phyloP scores from a whole-genome alignment of 768 basidiomycete species.

The Multifurca ochricompacta region DNA sequence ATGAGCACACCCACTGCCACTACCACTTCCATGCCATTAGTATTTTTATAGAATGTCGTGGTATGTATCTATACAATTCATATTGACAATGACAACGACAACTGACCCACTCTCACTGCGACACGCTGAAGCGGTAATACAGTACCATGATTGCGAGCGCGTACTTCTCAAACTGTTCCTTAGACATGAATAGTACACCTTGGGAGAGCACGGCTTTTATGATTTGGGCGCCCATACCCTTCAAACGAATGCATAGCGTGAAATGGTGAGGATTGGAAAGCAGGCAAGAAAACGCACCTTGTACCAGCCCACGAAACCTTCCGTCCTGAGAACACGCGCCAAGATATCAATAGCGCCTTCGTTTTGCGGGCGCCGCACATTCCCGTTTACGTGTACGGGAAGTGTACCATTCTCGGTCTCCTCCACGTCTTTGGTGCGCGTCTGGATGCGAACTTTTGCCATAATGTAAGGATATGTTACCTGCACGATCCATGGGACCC shows the following conservation, averaged over 20 bases:
- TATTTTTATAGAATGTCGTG: neutral
- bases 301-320: constrained; percentile 93
- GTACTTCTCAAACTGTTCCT: constrained; percentile 94
- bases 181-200: constrained; percentile 92
- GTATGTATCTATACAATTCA: no score
- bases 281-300: constrained; percentile 48
- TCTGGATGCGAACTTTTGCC: constrained; percentile 95
- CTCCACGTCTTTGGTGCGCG: constrained; percentile 56
- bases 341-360: constrained; percentile 76
- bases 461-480: constrained; percentile 94
- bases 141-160: constrained; percentile 64
- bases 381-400: constrained; percentile 30
- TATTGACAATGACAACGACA: no score
- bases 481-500: constrained; percentile 31
- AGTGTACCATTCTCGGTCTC: constrained; percentile 33
- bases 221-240: constrained; percentile 97
- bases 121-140: constrained; percentile 12
- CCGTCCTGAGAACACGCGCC: constrained; percentile 54
- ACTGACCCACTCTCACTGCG: neutral
- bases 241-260: constrained; percentile 9
- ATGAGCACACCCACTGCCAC: no score
- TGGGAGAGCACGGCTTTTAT: constrained; percentile 93
- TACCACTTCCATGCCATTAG: no score
- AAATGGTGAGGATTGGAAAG: neutral
- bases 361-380: constrained; percentile 36